phyloP scores from a whole-genome alignment of 768 basidiomycete genomes.

The Russula sp. region DNA sequence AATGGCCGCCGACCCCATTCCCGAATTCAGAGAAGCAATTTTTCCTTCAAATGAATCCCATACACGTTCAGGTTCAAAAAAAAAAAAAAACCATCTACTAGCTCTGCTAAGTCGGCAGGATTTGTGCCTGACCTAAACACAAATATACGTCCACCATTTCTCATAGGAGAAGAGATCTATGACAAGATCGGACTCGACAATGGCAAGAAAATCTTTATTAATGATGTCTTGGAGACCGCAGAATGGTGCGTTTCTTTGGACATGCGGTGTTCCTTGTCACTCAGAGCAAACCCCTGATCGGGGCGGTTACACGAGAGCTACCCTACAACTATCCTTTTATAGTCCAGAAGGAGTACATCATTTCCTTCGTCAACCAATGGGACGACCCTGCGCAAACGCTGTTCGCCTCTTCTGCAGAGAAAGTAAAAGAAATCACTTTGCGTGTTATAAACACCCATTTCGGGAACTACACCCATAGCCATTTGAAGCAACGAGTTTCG shows the following conservation, averaged over 20 bases:
- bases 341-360: slow-evolving; percentile 47
- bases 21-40: no score
- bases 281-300: slow-evolving; percentile 24
- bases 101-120: no score
- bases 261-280: background rate
- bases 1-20: no score
- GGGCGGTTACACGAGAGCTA: slow-evolving; percentile 63
- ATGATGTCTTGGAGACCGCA: slow-evolving; percentile 44
- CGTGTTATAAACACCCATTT: slow-evolving; percentile 45
- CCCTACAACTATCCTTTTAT: slow-evolving; percentile 61
- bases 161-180: slow-evolving; percentile 22
- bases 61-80: no score
- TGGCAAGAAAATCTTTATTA: slow-evolving; percentile 35
- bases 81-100: no score
- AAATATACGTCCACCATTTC: slow-evolving; percentile 10
- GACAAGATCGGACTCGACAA: background rate
- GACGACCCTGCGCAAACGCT: slow-evolving; percentile 35
- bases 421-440: slow-evolving; percentile 35
- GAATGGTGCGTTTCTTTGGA: slow-evolving; percentile 33
- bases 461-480: slow-evolving; percentile 42
- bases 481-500: slow-evolving; percentile 42
- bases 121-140: no score
- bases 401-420: slow-evolving; percentile 34
- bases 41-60: no score
- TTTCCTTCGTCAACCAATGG: slow-evolving; percentile 42